A percentile compares a stretch with the other conserved stretches of the same genome.
These are phyloP conservation scores for Hyaloscypha variabilis DNA, from an alignment of 495 filamentous ascomycete genomes.

Conservation along the genomic window DNA sequence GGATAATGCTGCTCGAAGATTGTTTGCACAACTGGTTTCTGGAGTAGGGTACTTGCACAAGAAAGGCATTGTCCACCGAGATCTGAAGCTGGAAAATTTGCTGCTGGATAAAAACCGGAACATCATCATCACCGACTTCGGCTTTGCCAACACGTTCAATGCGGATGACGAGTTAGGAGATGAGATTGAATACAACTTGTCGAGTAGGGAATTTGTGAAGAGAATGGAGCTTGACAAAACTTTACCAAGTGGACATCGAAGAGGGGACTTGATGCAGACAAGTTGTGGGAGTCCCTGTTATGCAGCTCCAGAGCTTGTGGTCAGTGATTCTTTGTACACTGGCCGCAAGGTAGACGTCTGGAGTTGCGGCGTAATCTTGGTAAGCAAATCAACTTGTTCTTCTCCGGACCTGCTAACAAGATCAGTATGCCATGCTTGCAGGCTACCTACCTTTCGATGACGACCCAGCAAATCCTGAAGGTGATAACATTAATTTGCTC, in stretches of 20 bases:
- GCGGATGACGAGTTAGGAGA: constrained; percentile 84
- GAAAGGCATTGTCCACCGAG: constrained; percentile 97
- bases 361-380: constrained; percentile 98
- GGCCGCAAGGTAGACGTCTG: constrained; percentile 98
- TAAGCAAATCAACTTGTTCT: constrained; percentile 52
- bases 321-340: constrained; percentile 96
- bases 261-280: constrained; percentile 80
- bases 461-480: constrained; percentile 97
- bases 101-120: constrained; percentile 95
- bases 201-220: constrained; percentile 84
- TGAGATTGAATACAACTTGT: constrained; percentile 85
- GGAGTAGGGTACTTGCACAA: constrained; percentile 98
- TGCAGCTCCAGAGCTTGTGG: constrained; percentile 94
- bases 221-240: constrained; percentile 70
- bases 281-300: constrained; percentile 91
- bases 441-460: constrained; percentile 99
- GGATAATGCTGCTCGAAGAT: constrained; percentile 82
- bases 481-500: constrained; percentile 97
- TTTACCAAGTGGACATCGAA: constrained; percentile 56
- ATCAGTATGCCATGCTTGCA: constrained; percentile 96
- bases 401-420: constrained; percentile 22
- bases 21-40: constrained; percentile 96
- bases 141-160: constrained; percentile 98
- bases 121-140: constrained; percentile 99
- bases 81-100: constrained; percentile 96